These are phyloP conservation scores for Marsdenia floribunda DNA, from an alignment of 257 asterid species.

Conservation along the genomic window DNA sequence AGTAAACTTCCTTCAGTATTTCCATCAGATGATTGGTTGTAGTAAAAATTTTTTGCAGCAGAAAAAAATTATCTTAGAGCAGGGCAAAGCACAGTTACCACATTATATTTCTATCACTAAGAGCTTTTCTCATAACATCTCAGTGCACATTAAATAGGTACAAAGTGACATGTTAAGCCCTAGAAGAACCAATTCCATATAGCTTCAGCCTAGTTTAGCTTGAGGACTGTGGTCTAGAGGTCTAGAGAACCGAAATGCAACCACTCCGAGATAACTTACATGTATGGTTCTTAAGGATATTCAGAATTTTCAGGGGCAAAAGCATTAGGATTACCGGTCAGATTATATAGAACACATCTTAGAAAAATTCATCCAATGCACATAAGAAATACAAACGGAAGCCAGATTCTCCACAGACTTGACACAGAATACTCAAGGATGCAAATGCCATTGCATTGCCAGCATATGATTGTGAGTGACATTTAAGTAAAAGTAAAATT, in stretches of 20 bases:
- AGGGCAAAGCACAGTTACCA: not conserved
- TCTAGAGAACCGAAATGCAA: not conserved
- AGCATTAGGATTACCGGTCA: not conserved
- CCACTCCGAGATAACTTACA: not conserved
- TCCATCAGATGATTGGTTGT: not conserved
- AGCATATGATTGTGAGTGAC: not conserved
- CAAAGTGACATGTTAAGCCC: not conserved
- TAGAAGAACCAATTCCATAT: not conserved
- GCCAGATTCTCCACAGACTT: not conserved
- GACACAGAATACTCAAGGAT: not conserved
- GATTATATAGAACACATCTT: not conserved
- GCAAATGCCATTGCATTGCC: not conserved
- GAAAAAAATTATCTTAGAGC: not conserved
- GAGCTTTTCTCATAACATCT: not conserved
- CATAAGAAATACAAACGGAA: not conserved
- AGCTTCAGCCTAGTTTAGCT: not conserved
- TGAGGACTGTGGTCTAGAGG: not conserved
- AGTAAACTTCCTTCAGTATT: conserved; percentile 5
- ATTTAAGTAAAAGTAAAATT: not conserved
- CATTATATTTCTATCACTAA: not conserved
- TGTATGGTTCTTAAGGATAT: not conserved
- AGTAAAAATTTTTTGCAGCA: not conserved
- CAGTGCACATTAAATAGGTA: not conserved
- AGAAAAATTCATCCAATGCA: not conserved
- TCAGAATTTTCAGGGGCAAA: not conserved